A percentile compares a stretch with the other conserved stretches of the same genome.
Conservation (phyloP, 2,329 filamentous ascomycete species). For the Cladosporium austrohemisphaericum region DNA sequence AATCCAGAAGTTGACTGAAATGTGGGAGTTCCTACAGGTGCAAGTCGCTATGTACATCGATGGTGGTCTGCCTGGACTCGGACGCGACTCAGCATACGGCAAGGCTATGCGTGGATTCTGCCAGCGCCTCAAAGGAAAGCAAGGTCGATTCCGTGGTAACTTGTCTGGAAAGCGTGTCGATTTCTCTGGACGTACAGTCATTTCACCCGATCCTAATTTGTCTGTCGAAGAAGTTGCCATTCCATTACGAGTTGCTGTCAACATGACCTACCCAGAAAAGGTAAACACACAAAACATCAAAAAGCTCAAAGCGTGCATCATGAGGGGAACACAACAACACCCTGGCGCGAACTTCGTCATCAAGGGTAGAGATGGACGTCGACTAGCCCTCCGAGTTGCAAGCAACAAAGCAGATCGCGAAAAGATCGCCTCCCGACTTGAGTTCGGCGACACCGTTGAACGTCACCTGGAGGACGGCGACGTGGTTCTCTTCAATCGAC, state of each 20-base stretch:
- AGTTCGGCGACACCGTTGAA: slow-evolving; percentile 84
- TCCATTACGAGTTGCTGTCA: slow-evolving; percentile 86
- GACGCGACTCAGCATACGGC: slow-evolving; percentile 74
- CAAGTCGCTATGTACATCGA: slow-evolving; percentile 98
- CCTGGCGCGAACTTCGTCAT: slow-evolving; percentile 83
- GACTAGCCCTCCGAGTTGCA: slow-evolving; percentile 63
- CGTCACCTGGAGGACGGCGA: slow-evolving; percentile 93
- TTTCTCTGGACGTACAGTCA: slow-evolving; percentile 95
- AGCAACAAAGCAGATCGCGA: slow-evolving; percentile 53
- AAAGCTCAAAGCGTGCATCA: slow-evolving; percentile 70
- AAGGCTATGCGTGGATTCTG: slow-evolving; percentile 92
- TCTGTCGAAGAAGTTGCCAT: slow-evolving; percentile 92
- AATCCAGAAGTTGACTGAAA: slow-evolving; percentile 88
- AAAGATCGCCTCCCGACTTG: slow-evolving; percentile 67
- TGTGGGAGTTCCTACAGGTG: slow-evolving; percentile 95
- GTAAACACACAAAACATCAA: slow-evolving; percentile 81
- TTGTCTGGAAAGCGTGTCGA: slow-evolving; percentile 97
- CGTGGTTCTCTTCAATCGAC: slow-evolving; percentile 95
- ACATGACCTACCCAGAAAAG: slow-evolving; percentile 89
- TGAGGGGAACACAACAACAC: slow-evolving; percentile 72
- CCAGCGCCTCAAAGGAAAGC: slow-evolving; percentile 93
- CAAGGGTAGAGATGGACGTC: slow-evolving; percentile 67
- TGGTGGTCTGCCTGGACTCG: slow-evolving; percentile 86
- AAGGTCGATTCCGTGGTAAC: slow-evolving; percentile 94
- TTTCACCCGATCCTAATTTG: slow-evolving; percentile 93